Conservation (phyloP, 495 filamentous ascomycete species). For the Aeminium ludgeri region DNA sequence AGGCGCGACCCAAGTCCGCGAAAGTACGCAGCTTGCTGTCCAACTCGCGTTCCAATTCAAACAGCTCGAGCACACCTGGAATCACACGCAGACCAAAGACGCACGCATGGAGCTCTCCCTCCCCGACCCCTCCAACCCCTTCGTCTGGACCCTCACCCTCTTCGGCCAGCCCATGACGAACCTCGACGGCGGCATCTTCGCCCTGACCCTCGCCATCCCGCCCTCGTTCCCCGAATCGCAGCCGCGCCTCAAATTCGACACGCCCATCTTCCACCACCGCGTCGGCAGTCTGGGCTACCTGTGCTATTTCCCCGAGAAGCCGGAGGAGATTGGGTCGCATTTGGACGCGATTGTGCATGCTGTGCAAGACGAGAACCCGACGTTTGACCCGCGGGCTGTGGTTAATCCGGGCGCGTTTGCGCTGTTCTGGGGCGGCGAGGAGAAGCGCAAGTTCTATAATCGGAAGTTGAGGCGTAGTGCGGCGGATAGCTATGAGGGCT, state of each 20-base stretch:
- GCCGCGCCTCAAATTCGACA: constrained; percentile 67
- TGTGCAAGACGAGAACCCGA: constrained; percentile 70
- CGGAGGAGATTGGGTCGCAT: constrained; percentile 68
- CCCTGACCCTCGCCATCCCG: constrained; percentile 63
- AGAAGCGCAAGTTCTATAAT: constrained; percentile 70
- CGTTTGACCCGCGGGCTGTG: constrained; percentile 77
- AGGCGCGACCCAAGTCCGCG: constrained; percentile 43
- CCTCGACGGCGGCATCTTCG: constrained; percentile 80
- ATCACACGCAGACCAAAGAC: constrained; percentile 38
- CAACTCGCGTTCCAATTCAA: constrained; percentile 72
- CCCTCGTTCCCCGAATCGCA: constrained; percentile 86
- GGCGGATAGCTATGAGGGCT: constrained; percentile 36
- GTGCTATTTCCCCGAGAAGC: constrained; percentile 60
- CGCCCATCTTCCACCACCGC: constrained; percentile 73
- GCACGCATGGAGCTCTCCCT: constrained; percentile 47
- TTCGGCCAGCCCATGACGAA: constrained; percentile 89
- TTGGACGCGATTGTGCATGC: constrained; percentile 70
- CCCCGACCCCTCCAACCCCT: constrained; percentile 49
- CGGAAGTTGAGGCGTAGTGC: constrained; percentile 51
- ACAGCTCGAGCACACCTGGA: constrained; percentile 38
- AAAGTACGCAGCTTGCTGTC: constrained; percentile 58
- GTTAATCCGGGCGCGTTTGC: constrained; percentile 77
- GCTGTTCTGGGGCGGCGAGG: constrained; percentile 68
- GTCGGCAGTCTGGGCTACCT: constrained; percentile 61
- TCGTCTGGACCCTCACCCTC: constrained; percentile 51